Conservation (phyloP, 2,329 filamentous ascomycete genomes). For the Xylaria hypoxylon region DNA sequence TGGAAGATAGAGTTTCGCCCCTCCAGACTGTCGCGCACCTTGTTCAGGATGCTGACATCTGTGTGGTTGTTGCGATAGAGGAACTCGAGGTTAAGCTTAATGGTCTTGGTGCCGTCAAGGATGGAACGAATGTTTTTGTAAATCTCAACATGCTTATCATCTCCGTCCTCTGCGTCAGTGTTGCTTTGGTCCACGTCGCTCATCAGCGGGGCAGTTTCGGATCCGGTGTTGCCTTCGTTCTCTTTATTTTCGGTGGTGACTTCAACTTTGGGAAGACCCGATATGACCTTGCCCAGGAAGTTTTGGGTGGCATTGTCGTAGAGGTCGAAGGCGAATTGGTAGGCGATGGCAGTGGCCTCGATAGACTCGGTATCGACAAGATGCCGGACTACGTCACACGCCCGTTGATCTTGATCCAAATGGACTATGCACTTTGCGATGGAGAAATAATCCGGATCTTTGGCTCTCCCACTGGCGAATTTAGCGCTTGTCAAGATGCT, state of each 20-base stretch:
- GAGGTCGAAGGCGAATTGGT: conserved; percentile 97
- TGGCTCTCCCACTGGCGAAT: conserved; percentile 77
- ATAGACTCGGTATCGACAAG: conserved; percentile 84
- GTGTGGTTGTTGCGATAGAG: conserved; percentile 95
- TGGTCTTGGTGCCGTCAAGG: conserved; percentile 90
- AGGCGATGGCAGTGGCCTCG: conserved; percentile 85
- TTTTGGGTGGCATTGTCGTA: conserved; percentile 99
- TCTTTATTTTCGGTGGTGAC: conserved; percentile 55
- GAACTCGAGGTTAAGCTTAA: conserved; percentile 95
- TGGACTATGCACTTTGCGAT: conserved; percentile 99
- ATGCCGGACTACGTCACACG: conserved; percentile 84
- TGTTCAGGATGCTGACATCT: conserved; percentile 92
- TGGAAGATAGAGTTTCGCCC: conserved; percentile 98
- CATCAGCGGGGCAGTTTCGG: conserved; percentile 63
- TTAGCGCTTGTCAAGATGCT: conserved; percentile 75
- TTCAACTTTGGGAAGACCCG: conserved; percentile 74
- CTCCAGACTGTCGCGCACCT: conserved; percentile 94
- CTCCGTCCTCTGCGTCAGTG: conserved; percentile 61
- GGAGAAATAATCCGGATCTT: conserved; percentile 91
- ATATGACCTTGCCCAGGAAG: conserved; percentile 89
- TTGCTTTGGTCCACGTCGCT: conserved; percentile 62
- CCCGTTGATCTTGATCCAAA: conserved; percentile 88
- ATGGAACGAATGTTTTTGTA: conserved; percentile 74
- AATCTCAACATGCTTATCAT: conserved; percentile 65
- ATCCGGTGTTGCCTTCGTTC: conserved; percentile 62